A percentile compares a stretch with the other conserved stretches of the same genome.
Evolutionary conservation across 495 filamentous ascomycete genomes (phyloP).

Genomic region (Penicillium pulvis): DNA sequence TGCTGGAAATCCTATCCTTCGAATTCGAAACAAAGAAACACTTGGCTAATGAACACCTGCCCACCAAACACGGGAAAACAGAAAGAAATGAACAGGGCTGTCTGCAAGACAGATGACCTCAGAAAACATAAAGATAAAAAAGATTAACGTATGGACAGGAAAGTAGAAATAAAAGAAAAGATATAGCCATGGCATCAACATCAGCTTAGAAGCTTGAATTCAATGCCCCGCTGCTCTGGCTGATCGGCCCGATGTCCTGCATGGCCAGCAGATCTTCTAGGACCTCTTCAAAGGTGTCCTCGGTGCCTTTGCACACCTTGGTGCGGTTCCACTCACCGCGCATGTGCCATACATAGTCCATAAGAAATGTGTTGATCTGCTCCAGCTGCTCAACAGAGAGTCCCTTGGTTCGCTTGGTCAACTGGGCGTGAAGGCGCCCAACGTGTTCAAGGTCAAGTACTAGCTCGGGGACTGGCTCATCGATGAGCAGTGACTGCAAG

Average conservation of each 20-base stretch:
- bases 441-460: constrained; percentile 60
- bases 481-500: constrained; percentile 47
- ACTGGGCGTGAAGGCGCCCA: constrained; percentile 54
- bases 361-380: constrained; percentile 85
- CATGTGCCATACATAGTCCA: constrained; percentile 82
- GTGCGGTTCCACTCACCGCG: constrained; percentile 80
- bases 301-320: constrained; percentile 61
- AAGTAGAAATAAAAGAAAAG: constrained; percentile 1
- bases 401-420: constrained; percentile 70
- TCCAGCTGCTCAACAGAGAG: constrained; percentile 92
- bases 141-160: constrained; percentile 14
- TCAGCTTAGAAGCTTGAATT: not conserved
- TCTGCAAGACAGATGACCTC: constrained; percentile 1
- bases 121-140: constrained; percentile 11
- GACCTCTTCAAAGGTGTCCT: constrained; percentile 74
- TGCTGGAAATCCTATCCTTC: not conserved
- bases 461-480: constrained; percentile 44
- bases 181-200: constrained; percentile 5
- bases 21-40: not conserved
- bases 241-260: not conserved
- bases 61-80: not conserved
- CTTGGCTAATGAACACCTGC: constrained; percentile 12
- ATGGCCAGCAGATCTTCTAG: constrained; percentile 73
- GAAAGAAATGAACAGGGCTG: not conserved
- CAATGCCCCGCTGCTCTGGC: not conserved